These are phyloP conservation scores for Tricholoma sp. DNA, from an alignment of 768 basidiomycete species.

Conservation along the genomic window DNA sequence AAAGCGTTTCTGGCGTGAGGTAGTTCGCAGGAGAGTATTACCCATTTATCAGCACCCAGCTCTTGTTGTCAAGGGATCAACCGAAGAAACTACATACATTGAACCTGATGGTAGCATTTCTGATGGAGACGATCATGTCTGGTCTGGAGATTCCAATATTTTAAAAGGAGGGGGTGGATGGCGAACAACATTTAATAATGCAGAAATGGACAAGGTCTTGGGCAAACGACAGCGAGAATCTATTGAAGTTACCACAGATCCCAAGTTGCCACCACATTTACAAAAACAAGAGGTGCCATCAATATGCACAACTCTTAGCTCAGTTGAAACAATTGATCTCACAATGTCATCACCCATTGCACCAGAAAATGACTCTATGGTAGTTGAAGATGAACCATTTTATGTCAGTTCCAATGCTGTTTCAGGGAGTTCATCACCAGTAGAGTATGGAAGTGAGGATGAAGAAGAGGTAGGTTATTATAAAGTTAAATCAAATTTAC, in stretches of 20 bases:
- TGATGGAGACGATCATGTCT: conserved; percentile 19
- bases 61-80: background rate
- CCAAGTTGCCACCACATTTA: background rate
- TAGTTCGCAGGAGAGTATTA: conserved; percentile 13
- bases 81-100: background rate
- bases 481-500: background rate
- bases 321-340: conserved; percentile 6
- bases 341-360: conserved; percentile 3
- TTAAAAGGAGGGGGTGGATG: conserved; percentile 7
- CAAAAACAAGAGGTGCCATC: conserved; percentile 2
- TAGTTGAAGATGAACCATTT: background rate
- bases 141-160: conserved; percentile 10
- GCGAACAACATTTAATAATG: background rate
- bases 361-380: background rate
- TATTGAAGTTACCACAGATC: conserved; percentile 2
- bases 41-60: conserved; percentile 22
- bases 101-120: conserved; percentile 12
- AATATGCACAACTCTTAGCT: background rate
- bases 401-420: background rate
- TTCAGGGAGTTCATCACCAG: conserved; percentile 7
- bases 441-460: conserved; percentile 8
- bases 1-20: conserved; percentile 13
- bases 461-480: conserved; percentile 11
- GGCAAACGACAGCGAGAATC: conserved; percentile 1
- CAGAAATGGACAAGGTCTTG: conserved; percentile 3